Conservation (phyloP, 2,329 filamentous ascomycete species). For the Cercospora nicotianae region DNA sequence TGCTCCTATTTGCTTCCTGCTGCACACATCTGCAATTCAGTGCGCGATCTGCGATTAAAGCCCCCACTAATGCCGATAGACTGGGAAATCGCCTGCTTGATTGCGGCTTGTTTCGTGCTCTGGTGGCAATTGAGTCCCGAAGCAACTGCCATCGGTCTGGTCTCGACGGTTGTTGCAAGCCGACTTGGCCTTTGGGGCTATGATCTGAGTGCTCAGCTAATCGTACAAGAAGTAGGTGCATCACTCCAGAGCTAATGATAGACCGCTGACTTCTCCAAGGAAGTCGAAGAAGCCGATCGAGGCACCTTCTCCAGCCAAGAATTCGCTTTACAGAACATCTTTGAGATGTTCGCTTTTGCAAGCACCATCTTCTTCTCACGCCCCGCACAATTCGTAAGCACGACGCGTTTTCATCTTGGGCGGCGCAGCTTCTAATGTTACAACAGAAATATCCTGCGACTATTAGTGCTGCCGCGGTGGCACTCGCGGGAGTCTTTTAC, state of each 20-base stretch:
- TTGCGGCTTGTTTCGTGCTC: conserved; percentile 42
- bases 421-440: conserved; percentile 35
- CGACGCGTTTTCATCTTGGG: conserved; percentile 53
- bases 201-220: conserved; percentile 49
- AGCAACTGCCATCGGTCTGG: conserved; percentile 34
- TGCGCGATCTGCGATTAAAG: no score
- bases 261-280: conserved; percentile 20
- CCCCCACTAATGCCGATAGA: conserved; percentile 24
- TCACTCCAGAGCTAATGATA: neutral
- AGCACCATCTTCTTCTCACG: conserved; percentile 64
- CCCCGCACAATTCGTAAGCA: conserved; percentile 61
- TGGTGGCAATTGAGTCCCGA: conserved; percentile 30
- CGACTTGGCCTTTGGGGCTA: conserved; percentile 52
- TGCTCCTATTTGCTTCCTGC: no score
- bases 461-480: conserved; percentile 58
- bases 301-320: conserved; percentile 70
- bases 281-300: conserved; percentile 48
- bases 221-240: conserved; percentile 46
- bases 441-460: conserved; percentile 49
- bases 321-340: conserved; percentile 61
- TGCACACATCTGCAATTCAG: no score
- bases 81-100: conserved; percentile 62
- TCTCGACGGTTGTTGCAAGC: conserved; percentile 44
- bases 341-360: conserved; percentile 67
- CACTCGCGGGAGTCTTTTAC: conserved; percentile 53